phyloP scores from a whole-genome alignment of 192 early-diverging fungal genomes.

The Entrophospora sp. region DNA sequence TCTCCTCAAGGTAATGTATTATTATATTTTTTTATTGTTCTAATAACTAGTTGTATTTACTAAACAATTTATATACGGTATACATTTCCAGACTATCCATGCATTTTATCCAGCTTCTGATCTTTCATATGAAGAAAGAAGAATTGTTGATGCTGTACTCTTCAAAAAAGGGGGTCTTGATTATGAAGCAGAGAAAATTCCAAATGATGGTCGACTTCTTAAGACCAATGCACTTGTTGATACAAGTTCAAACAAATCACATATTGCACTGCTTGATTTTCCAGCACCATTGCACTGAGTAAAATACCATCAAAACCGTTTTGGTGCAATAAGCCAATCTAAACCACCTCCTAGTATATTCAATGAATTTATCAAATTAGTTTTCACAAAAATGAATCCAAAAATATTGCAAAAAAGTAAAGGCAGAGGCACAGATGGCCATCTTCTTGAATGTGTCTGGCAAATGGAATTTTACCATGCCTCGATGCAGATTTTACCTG shows the following conservation, averaged over 20 bases:
- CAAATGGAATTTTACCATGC: conserved; percentile 22
- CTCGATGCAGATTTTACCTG: neutral
- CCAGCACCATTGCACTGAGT: conserved; percentile 2
- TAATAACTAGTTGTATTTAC: neutral
- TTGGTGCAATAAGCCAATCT: conserved; percentile 2
- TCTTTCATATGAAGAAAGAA: neutral
- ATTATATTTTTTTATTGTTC: neutral
- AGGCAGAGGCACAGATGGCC: neutral
- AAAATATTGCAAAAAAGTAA: neutral
- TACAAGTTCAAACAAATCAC: neutral
- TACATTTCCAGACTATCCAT: neutral
- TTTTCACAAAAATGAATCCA: conserved; percentile 13
- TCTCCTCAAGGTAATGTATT: neutral
- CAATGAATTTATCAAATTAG: neutral
- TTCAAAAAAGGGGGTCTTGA: neutral
- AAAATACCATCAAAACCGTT: neutral
- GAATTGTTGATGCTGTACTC: neutral
- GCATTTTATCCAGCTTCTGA: neutral
- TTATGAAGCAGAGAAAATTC: neutral
- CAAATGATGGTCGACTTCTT: neutral
- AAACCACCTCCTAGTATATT: conserved; percentile 5
- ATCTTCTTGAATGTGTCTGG: conserved; percentile 10
- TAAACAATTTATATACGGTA: neutral
- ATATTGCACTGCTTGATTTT: neutral
- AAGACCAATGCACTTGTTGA: neutral